Evolutionary conservation across 768 basidiomycete species (phyloP), one percentile per base, ranked within the genome.

Genomic region (Lactarius evosmus): DNA sequence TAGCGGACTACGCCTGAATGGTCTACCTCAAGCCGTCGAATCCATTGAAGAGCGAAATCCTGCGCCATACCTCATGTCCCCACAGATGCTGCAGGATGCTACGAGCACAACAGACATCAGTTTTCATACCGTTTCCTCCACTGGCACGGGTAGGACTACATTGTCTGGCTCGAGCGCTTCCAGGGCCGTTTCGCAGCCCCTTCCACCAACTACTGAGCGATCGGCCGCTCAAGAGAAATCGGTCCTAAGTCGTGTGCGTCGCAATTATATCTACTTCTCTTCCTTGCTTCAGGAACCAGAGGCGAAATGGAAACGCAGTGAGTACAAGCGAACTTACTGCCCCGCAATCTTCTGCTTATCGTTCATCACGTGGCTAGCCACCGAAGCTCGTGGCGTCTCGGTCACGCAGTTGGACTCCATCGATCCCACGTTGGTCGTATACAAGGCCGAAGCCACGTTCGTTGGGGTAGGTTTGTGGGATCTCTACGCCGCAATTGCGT

Each of bases 241-340:
- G 4, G 89, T 98, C n/a, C 71, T 91, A 17, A 86, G 91, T 6
- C 81, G 94, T 67, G 91, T 98, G 25, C 84, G 87, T 71, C 82
- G 97, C 64, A 96, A 92, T 73, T 99, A 99, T 70, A 98, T 98
- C 58, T 98, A 98, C 75, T 98, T 99, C 74, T 95, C 95, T 1
- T 97, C 95, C 0, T 78, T 99, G 54, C 75, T 99, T 55, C 97
- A 98, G 74, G 96, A 98, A 70, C 97, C 97, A 0, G 95, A 98
- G 74, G 93, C 94, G 3, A 99, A 99, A 74, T 99, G 96, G 96
- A 87, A 87, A 71, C 81, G 87, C 71, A 91, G 91, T 93, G 74
- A 70, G 87, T 77, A 25, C 32, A 64, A 63, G n/a, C 68, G 22
- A 44, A 61, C 58, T 66, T 56, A 66, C 55, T 36, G 38, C 51